Conservation (phyloP, 306 rosid genomes). For the Lagenaria siceraria region DNA sequence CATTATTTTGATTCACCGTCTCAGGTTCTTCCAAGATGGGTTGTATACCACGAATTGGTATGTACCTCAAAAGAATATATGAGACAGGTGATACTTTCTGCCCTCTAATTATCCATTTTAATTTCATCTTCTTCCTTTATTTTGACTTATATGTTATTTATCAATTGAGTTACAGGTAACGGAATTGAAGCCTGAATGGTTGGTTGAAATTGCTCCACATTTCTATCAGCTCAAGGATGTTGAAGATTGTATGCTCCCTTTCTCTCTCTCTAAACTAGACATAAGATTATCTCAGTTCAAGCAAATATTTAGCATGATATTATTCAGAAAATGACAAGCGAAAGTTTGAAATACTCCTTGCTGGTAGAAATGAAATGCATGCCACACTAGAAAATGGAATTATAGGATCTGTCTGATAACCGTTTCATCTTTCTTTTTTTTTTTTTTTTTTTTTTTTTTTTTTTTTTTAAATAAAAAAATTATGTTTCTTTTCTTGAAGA, state of each 20-base stretch:
- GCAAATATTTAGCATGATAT: background rate
- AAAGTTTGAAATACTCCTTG: background rate
- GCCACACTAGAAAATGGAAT: background rate
- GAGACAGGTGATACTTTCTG: constrained; percentile 55
- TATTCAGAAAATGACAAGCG: background rate
- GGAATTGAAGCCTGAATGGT: constrained; percentile 82
- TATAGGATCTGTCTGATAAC: background rate
- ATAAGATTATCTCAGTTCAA: background rate
- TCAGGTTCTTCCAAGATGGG: constrained; percentile 92
- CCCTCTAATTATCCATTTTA: background rate
- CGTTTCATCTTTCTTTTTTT: no score
- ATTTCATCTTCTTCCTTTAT: background rate
- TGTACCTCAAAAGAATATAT: constrained; percentile 89
- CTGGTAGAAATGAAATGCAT: background rate
- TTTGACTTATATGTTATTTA: constrained; percentile 4
- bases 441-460: no score
- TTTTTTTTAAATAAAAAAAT: no score
- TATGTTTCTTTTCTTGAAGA: no score
- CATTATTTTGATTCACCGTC: background rate
- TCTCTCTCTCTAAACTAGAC: constrained; percentile 14
- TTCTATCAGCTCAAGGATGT: constrained; percentile 89
- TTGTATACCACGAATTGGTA: constrained; percentile 78
- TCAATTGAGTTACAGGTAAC: constrained; percentile 44
- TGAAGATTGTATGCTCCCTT: constrained; percentile 62
- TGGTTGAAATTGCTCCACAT: constrained; percentile 92